Percentiles rank a stretch among this genome's conserved stretches.
Conservation (phyloP, 2,329 filamentous ascomycete species). For the Metarhizium humberi region DNA sequence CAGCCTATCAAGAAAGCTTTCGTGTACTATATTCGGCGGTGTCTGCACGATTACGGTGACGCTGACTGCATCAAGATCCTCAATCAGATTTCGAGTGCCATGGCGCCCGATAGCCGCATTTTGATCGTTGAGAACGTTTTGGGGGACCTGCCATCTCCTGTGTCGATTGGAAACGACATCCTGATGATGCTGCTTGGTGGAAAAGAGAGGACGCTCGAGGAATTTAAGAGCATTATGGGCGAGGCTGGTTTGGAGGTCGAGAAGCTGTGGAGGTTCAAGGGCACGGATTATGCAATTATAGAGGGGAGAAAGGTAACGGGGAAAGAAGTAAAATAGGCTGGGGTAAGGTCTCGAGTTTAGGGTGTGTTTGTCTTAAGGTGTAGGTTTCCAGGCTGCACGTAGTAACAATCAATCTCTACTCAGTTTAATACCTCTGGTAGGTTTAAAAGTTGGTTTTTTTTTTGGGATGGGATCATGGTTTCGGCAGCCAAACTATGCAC, state of each 20-base stretch:
- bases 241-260: conserved; percentile 18
- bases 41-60: conserved; percentile 29
- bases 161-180: conserved; percentile 19
- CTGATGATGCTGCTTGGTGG: conserved; percentile 22
- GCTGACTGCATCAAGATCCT: conserved; percentile 21
- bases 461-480: too few species aligned
- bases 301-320: conserved; percentile 10
- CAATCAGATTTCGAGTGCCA: conserved; percentile 16
- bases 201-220: conserved; percentile 20
- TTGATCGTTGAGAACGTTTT: conserved; percentile 24
- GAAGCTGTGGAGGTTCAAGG: conserved; percentile 8
- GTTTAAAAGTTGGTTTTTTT: too few species aligned
- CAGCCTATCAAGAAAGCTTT: conserved; percentile 18
- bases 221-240: conserved; percentile 15
- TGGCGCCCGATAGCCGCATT: conserved; percentile 22
- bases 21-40: conserved; percentile 26
- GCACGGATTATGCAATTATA: conserved; percentile 10
- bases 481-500: too few species aligned
- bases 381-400: too few species aligned
- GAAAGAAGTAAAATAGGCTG: too few species aligned
- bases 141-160: conserved; percentile 15
- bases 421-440: too few species aligned
- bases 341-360: too few species aligned
- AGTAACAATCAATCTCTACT: too few species aligned
- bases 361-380: too few species aligned